Base-by-base conservation (phyloP, 345 rosid species). In the Ceriops decandra region DNA sequence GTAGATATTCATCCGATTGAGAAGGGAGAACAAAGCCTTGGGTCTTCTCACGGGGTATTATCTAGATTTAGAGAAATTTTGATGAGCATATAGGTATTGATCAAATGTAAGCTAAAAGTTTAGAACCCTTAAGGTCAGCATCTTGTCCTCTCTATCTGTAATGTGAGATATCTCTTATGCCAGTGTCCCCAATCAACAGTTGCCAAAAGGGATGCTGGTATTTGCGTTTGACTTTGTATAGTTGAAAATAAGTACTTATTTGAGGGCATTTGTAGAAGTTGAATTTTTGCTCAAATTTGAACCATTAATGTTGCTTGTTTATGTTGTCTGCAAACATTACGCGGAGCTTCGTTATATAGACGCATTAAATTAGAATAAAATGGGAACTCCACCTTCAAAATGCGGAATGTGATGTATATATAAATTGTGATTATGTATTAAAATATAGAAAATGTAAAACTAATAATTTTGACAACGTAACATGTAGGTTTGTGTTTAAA, bases 31-130 rank as follows among this genome's bases (percentile, higher is more conserved):
- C 49, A 42, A 66, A 21, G 11, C 15, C 69, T 20, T 4, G 33
- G 62, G 46, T 27, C 42, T 64, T 46, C 60, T 38, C 58, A 63
- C 46, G 68, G 60, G 53, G 33, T 42, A 57, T 32, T 16, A 1
- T 63, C 57, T 60, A 67, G 82, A 73, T 28, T 21, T 72, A 72
- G 61, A 65, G 66, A 72, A 72, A 65, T 72, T 72, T 72, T 72
- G 70, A 33, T 11, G 49, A 59, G 70, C 47, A 33, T 4, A 77
- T 62, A 75, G 76, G 72, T 38, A 68, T 71, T 73, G 63, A 64
- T 75, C 68, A 61, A 80, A 57, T 70, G 74, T 77, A 77, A 72
- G 70, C 49, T 42, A 68, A 63, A 47, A 62, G 32, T 70, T 70
- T 72, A 77, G 76, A 52, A 71, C 66, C 59, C 28, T 47, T 56